phyloP scores from a whole-genome alignment of 2,329 filamentous ascomycete species.

The Colletotrichum musae region DNA sequence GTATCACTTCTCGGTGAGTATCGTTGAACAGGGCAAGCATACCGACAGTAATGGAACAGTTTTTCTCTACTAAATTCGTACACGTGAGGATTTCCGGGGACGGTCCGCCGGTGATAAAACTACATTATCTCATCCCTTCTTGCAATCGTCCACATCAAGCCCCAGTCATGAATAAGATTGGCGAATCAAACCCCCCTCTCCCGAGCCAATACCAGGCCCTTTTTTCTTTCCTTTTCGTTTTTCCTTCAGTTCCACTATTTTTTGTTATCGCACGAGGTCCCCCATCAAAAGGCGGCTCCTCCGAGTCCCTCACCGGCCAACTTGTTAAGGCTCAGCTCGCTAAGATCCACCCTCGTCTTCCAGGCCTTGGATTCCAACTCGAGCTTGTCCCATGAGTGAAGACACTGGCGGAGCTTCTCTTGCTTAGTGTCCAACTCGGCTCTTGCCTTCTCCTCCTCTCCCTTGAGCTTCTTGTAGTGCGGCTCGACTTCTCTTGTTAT shows the following conservation, averaged over 20 bases:
- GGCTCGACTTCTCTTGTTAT: constrained; percentile 68
- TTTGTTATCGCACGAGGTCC: not conserved
- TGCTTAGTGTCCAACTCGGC: constrained; percentile 68
- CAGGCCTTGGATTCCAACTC: constrained; percentile 68
- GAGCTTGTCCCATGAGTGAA: constrained; percentile 68
- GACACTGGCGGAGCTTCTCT: constrained; percentile 67
- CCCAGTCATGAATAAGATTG: not conserved
- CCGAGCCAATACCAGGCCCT: not conserved
- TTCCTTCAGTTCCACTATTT: constrained; percentile 16
- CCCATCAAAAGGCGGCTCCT: constrained; percentile 65
- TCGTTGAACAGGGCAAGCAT: not conserved
- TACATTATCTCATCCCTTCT: constrained; percentile 28
- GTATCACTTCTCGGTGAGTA: constrained; percentile 16
- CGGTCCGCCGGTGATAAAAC: constrained; percentile 2
- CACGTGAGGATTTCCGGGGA: not conserved
- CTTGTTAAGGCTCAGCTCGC: constrained; percentile 70
- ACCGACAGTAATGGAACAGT: not conserved
- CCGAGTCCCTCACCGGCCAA: constrained; percentile 69
- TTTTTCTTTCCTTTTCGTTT: constrained; percentile 13
- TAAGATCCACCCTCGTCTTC: constrained; percentile 70
- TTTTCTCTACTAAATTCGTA: constrained; percentile 20
- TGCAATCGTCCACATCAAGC: not conserved
- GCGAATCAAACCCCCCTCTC: not conserved
- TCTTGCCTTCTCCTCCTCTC: constrained; percentile 71
- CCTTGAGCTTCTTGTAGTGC: constrained; percentile 67